These are phyloP conservation scores for Citrullus mucosospermus DNA, from an alignment of 306 rosid genomes.

Conservation along the genomic window DNA sequence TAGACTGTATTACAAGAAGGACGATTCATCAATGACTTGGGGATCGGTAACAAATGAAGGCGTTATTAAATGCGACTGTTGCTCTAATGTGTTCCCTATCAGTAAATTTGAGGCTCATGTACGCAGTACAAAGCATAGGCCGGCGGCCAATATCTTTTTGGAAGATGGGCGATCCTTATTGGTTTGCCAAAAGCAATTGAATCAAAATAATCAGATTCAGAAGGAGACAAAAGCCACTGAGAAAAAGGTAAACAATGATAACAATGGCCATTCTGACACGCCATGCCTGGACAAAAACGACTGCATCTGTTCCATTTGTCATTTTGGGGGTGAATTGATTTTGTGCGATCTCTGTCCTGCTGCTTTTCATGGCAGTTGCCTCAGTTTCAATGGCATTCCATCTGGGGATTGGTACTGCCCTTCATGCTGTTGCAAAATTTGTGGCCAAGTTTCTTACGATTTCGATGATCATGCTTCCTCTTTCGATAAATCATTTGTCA, in stretches of 20 bases:
- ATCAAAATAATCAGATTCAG: background rate
- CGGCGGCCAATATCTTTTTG: slow-evolving; percentile 36
- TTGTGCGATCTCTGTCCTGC: slow-evolving; percentile 54
- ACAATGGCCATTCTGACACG: background rate
- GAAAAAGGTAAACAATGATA: background rate
- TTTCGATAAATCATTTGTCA: background rate
- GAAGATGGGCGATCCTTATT: slow-evolving; percentile 45
- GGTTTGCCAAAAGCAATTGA: slow-evolving; percentile 28
- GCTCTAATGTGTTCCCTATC: slow-evolving; percentile 18
- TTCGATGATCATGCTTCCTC: background rate
- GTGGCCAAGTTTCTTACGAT: slow-evolving; percentile 12
- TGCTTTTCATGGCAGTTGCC: slow-evolving; percentile 30
- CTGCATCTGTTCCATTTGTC: slow-evolving; percentile 33
- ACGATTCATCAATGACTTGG: background rate
- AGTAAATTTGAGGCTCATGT: slow-evolving; percentile 48
- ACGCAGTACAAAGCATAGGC: slow-evolving; percentile 42
- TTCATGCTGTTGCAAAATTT: slow-evolving; percentile 39
- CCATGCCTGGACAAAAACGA: slow-evolving; percentile 12
- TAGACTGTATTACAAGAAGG: slow-evolving; percentile 15
- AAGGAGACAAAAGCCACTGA: background rate
- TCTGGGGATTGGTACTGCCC: slow-evolving; percentile 64
- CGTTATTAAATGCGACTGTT: slow-evolving; percentile 42
- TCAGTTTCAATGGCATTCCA: slow-evolving; percentile 25
- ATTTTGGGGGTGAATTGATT: slow-evolving; percentile 37
- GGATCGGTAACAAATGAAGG: slow-evolving; percentile 34